Conservation (phyloP, 2,329 filamentous ascomycete genomes). For the Nigrospora sphaerica region DNA sequence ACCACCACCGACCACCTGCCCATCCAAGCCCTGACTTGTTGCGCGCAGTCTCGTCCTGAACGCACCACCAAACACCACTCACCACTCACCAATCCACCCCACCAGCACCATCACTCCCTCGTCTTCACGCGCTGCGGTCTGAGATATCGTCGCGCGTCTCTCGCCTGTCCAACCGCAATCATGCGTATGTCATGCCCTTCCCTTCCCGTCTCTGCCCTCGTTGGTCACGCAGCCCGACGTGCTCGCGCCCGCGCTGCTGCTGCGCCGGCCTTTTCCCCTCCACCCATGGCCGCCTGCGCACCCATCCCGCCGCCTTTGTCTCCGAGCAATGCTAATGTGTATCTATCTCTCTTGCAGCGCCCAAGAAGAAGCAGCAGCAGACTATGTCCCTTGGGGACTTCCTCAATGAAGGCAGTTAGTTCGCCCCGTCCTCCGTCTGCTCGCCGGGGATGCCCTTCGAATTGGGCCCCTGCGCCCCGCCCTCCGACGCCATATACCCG, state of each 20-base stretch:
- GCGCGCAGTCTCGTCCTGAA: too few species aligned
- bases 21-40: too few species aligned
- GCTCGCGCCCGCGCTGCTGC: too few species aligned
- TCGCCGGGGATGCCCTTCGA: background rate
- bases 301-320: conserved; percentile 3
- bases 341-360: conserved; percentile 50
- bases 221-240: background rate
- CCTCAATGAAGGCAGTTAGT: conserved; percentile 83
- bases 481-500: too few species aligned
- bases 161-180: conserved; percentile 42
- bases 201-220: background rate
- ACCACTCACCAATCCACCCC: background rate
- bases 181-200: conserved; percentile 45
- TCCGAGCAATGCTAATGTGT: conserved; percentile 33
- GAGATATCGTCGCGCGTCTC: conserved; percentile 17
- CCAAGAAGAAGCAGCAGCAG: conserved; percentile 77
- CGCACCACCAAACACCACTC: background rate
- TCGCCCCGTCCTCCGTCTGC: conserved; percentile 8
- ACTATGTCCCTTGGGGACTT: conserved; percentile 98
- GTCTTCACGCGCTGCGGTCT: conserved; percentile 14
- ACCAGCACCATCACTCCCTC: conserved; percentile 5
- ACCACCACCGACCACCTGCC: too few species aligned
- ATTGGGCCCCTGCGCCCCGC: too few species aligned
- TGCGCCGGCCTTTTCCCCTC: background rate
- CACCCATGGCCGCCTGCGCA: background rate